Evolutionary conservation across 1,139 yeast genomes (phyloP).

Genomic region (Suhomyces bokatorum): DNA sequence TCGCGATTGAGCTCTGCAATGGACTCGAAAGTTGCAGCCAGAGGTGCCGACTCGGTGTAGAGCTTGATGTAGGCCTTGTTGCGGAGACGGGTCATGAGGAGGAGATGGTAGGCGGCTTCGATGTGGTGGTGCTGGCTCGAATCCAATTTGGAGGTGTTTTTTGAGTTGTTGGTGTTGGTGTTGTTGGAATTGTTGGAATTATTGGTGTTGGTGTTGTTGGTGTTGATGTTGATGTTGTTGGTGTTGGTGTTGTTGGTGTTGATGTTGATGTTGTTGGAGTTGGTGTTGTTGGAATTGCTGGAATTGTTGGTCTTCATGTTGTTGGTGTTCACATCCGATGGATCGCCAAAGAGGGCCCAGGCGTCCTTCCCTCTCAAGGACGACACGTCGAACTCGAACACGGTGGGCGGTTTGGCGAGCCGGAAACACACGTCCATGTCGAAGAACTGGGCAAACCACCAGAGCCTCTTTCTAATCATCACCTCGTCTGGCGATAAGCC

Average conservation of each 20-base stretch:
- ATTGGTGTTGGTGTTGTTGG: neutral
- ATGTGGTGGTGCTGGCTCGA: neutral
- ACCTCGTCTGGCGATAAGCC: conserved; percentile 41
- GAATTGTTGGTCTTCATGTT: too few relatives aligned
- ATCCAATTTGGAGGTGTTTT: too few relatives aligned
- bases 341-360: conserved; percentile 8
- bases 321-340: neutral
- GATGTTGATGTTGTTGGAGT: too few relatives aligned
- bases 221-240: neutral
- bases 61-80: conserved; percentile 3
- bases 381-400: conserved; percentile 48
- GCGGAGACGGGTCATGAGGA: conserved; percentile 3
- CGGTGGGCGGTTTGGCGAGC: conserved; percentile 60
- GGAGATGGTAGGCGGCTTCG: conserved; percentile 12
- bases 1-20: conserved; percentile 3
- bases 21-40: neutral
- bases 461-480: conserved; percentile 41
- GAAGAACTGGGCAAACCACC: conserved; percentile 56
- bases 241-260: too few relatives aligned
- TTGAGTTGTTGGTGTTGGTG: too few relatives aligned
- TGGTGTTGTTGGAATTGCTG: too few relatives aligned
- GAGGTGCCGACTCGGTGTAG: conserved; percentile 3
- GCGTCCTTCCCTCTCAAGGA: conserved; percentile 16
- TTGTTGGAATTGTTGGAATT: too few relatives aligned
- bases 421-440: conserved; percentile 58